Conservation (phyloP, 108 stramenopile species). For the Nitzschia sp. region DNA sequence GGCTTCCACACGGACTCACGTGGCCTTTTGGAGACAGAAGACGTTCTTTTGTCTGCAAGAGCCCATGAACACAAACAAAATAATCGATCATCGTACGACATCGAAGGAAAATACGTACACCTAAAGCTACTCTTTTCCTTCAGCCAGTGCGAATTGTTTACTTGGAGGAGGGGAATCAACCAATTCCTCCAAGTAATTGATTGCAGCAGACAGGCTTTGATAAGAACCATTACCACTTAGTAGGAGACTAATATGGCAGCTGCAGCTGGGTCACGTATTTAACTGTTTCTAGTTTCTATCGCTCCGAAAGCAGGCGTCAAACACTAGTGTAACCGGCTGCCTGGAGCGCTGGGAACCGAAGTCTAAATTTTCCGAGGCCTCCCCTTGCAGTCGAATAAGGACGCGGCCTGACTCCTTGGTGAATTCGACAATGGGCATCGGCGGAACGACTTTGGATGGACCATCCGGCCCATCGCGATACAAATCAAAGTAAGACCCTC, state of each 20-base stretch:
- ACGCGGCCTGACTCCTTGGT: constrained; percentile 23
- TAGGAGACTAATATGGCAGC: too few species aligned
- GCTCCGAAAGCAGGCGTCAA: constrained; percentile 31
- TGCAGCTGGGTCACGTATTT: too few species aligned
- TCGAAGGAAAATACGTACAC: too few species aligned
- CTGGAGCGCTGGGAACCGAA: constrained; percentile 14
- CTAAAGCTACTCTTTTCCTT: too few species aligned
- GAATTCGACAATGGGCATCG: constrained; percentile 35
- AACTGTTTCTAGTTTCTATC: neutral
- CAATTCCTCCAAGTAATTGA: too few species aligned
- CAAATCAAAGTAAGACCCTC: constrained; percentile 33
- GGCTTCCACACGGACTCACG: neutral
- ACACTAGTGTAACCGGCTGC: constrained; percentile 27
- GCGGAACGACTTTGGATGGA: neutral
- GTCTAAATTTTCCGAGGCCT: constrained; percentile 7
- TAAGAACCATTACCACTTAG: too few species aligned
- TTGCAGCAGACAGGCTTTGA: too few species aligned
- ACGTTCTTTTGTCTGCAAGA: constrained; percentile 29
- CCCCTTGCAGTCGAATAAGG: constrained; percentile 33
- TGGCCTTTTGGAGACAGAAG: constrained; percentile 37
- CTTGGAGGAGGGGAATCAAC: too few species aligned
- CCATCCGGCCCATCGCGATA: neutral
- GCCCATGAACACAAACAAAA: constrained; percentile 26
- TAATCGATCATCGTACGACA: too few species aligned
- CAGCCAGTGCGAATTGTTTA: too few species aligned